Evolutionary conservation across 192 early-diverging fungal genomes (phyloP).

Genomic region (Coemansia sp.): DNA sequence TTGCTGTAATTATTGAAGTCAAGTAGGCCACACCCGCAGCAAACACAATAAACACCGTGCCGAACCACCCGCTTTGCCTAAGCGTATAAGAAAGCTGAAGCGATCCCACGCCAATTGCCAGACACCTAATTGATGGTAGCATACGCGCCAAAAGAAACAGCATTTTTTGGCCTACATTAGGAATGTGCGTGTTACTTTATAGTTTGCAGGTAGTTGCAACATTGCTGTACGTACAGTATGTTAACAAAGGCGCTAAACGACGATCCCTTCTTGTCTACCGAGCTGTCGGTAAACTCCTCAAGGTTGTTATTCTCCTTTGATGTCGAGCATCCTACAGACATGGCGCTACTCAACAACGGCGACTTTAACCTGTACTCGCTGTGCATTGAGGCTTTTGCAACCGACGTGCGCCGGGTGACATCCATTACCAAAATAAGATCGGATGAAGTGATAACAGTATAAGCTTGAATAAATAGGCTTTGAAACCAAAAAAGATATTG

Average conservation of each 20-base stretch:
- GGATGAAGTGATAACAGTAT: not conserved
- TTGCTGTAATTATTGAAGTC: conserved; percentile 26
- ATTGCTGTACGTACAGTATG: conserved; percentile 23
- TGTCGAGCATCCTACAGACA: not conserved
- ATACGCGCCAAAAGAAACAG: not conserved
- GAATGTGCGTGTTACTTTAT: not conserved
- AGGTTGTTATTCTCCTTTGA: not conserved
- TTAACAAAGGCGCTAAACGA: conserved; percentile 39
- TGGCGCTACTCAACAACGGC: not conserved
- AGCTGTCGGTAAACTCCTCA: not conserved
- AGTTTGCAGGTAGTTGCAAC: not conserved
- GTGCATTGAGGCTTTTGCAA: not conserved
- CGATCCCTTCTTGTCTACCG: conserved; percentile 16
- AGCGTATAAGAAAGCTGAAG: conserved; percentile 45
- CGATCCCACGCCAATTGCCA: conserved; percentile 43
- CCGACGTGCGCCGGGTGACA: not conserved
- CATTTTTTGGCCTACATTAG: not conserved
- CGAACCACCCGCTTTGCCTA: conserved; percentile 46
- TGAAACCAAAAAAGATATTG: too few relatives aligned
- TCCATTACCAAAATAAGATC: not conserved
- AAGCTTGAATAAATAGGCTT: too few relatives aligned
- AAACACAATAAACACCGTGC: conserved; percentile 31
- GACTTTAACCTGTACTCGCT: not conserved
- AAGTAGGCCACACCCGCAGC: conserved; percentile 27
- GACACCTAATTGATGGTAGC: conserved; percentile 10